Base-by-base conservation (phyloP, 75 land plant species). In the Isoetes taiwanensis region DNA sequence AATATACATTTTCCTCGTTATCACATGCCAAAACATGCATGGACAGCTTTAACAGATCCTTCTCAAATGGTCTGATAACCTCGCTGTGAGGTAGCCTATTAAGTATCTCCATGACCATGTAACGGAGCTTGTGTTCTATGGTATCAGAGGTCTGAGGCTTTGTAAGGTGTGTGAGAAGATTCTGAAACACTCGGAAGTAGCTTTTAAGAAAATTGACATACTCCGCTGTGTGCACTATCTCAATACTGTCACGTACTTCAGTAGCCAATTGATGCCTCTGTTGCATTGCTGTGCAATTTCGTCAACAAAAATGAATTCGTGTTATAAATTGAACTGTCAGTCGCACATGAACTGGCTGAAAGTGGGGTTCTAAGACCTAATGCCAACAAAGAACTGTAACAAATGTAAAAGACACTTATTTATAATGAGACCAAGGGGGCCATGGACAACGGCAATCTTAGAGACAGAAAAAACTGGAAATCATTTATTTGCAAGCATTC, bases 1-100 rank as follows among this genome's bases (percentile, higher is more conserved):
- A n/a, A n/a, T n/a, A n/a, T n/a, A n/a, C 99, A 56, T 94, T 94
- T 41, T 94, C 99, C 58, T 94, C 99, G 50, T 94, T 94, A 37
- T 94, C 99, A 25, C 63, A 68, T 32, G 83, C 80, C 32, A 94
- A 67, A 21, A 94, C 94, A 27, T 79, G 84, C 83, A 94, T 75
- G 8, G 96, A 79, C 0, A 94, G 78, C 74, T 86, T 84, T 41
- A 94, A 67, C 1, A 94, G 76, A 34, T 94, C 99, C 61, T 84
- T 86, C 10, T 88, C 90, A 55, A 80, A 89, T 11, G 96, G 99
- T 30, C 90, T 74, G 46, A 94, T 82, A 34, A 94, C 96, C 34
- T 94, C 99, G 37, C 82, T 81, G 72, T 94, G 96, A 17, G 96
- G 96, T 5, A 88, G 68, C 23, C 99, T 78, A 67, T 89, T 94